Evolutionary conservation across 1,284 basidiomycete genomes (phyloP), one percentile per base, ranked within the genome.

Genomic region (Mixia osmundae): DNA sequence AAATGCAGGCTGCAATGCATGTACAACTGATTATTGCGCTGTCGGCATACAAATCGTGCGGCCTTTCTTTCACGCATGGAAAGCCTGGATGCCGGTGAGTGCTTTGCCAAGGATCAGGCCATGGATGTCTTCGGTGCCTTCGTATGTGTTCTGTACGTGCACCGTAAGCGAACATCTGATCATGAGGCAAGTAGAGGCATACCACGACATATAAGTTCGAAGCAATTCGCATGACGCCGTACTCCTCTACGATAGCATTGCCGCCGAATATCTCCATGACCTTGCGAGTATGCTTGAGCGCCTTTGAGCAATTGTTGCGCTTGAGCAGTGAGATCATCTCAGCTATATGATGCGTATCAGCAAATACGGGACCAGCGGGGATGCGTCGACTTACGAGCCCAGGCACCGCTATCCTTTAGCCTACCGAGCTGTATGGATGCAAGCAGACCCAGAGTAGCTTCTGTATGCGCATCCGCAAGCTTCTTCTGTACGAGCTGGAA

Each of bases 261-360:
- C 83, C 83, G 16, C 85, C 85, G 28, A 89, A 62, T 31, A 89
- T 74, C 54, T 95, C 80, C 47, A 94, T 60, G 34, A 94, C 61
- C 36, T 67, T 61, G 19, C 85, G 64, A 15, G 75, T 58, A 47
- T 89, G 78, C 48, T 75, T 62, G 33, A 91, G 59, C 1, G 85
- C 85, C 60, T 87, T 85, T 14, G 79, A 79, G 51, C 83, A 89
- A 51, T 94, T 29, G 54, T 95, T 95, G 45, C 82, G 68, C 65
- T 97, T 97, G 45, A 94, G 68, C 50, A 94, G 64, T 45, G 77
- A 85, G 45, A 97, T 67, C 83, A 89, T 89, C 57, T 95, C 85
- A 2, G 89, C 40, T 44, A 43, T 22, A 4, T 0, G n/a, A 25
- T 21, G 18, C 4, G 14, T 6, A 21, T 18, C 28, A 16, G 10